A percentile compares a stretch with the other conserved stretches of the same genome.
phyloP scores from a whole-genome alignment of 2,329 filamentous ascomycete genomes.

The Fusarium napiforme region DNA sequence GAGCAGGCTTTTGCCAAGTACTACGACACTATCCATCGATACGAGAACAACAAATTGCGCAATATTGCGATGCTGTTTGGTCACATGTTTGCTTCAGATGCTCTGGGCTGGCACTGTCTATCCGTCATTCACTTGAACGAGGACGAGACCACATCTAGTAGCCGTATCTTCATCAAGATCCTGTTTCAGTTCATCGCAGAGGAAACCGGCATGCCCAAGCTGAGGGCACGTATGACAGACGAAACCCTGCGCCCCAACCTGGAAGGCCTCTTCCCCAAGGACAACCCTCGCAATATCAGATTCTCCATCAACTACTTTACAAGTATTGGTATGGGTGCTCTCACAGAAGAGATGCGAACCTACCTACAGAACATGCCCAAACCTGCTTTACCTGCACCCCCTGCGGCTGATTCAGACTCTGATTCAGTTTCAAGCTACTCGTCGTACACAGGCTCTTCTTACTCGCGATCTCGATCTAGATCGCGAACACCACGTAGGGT shows the following conservation, averaged over 20 bases:
- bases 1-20: conserved; percentile 91
- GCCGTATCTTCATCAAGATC: conserved; percentile 98
- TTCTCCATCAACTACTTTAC: conserved; percentile 99
- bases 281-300: conserved; percentile 88
- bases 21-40: conserved; percentile 97
- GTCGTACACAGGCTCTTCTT: conserved; percentile 74
- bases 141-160: conserved; percentile 95
- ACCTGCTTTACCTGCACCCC: conserved; percentile 77
- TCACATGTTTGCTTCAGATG: conserved; percentile 87
- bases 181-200: conserved; percentile 92
- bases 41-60: conserved; percentile 92
- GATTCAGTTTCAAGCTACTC: conserved; percentile 84
- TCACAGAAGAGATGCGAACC: conserved; percentile 96
- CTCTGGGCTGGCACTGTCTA: conserved; percentile 91
- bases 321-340: conserved; percentile 91
- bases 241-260: conserved; percentile 82
- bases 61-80: conserved; percentile 97
- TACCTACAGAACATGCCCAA: conserved; percentile 90
- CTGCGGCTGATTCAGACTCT: conserved; percentile 68
- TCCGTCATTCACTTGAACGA: conserved; percentile 90
- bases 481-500: conserved; percentile 52
- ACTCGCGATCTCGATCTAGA: conserved; percentile 62
- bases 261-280: conserved; percentile 87
- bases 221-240: conserved; percentile 81
- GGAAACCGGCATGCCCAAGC: conserved; percentile 82